Evolutionary conservation across 1,139 yeast species (phyloP), one percentile per base, ranked within the genome.

Genomic region (Citeromyces hawaiiensis): DNA sequence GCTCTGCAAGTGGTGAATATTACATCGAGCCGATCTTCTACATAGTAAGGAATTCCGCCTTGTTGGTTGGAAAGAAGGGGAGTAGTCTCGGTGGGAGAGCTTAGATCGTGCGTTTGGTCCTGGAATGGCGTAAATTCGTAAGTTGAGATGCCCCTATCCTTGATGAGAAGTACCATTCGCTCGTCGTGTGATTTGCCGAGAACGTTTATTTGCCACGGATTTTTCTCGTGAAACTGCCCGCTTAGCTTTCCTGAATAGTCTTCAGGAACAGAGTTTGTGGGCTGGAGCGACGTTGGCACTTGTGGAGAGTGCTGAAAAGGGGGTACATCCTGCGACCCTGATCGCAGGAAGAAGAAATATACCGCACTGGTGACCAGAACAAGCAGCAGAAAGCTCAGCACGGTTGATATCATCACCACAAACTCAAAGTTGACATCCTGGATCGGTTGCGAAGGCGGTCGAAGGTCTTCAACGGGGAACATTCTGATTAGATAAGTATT

Each of bases 21-120:
- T 14, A 82, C 56, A 46, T 80, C 88, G 6, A 83, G 68, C 46
- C 70, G 68, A 52, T 80, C 91, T 40, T 76, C 82, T 7, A 81
- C 70, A 4, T 70, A 47, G 39, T 54, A 57, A 2, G 60, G 60
- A 7, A 45, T 42, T 13, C 17, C 34, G 34, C 32, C 15, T 14
- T 11, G 32, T 5, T 11, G 32, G 9, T 9, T 5, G 15, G 15
- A 29, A 29, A 29, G 4, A 5, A 29, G 9, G 15, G 32, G 32
- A n/a, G 32, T n/a, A 5, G 4, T 29, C 9, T 29, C 32, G 4
- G 32, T 29, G 7, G 21, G 21, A 19, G 21, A 19, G 13, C 5
- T 11, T 6, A 29, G 32, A 9, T 29, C 32, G 15, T 29, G 15
- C 9, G 15, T 29, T 14, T 29, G 32, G 9, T 29, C 15, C 15